Evolutionary conservation across 352 stramenopile genomes (phyloP).

Genomic region (Globisporangium radiosum): DNA sequence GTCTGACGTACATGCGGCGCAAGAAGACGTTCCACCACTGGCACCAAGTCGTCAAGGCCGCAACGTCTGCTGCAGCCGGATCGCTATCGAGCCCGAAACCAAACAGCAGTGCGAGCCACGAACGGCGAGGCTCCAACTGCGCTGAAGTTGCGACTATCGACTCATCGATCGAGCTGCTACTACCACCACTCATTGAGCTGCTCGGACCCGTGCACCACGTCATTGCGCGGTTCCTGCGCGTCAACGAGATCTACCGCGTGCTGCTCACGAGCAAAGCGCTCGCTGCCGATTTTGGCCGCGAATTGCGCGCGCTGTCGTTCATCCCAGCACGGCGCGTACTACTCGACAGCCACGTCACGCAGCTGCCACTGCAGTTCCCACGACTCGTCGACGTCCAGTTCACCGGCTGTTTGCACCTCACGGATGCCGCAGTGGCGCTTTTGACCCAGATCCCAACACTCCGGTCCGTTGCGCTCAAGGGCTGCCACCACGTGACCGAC

Average conservation of each 20-base stretch:
- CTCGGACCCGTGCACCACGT: conserved; percentile 41
- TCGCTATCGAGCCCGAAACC: background rate
- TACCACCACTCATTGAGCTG: conserved; percentile 4
- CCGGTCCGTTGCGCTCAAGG: conserved; percentile 44
- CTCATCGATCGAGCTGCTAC: background rate
- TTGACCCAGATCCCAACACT: conserved; percentile 32
- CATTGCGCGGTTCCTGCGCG: conserved; percentile 33
- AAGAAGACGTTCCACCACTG: conserved; percentile 79
- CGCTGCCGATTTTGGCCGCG: conserved; percentile 31
- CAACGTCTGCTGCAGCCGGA: conserved; percentile 2
- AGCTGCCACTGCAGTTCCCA: conserved; percentile 39
- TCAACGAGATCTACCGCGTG: conserved; percentile 49
- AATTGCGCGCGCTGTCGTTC: conserved; percentile 41
- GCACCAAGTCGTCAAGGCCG: conserved; percentile 32
- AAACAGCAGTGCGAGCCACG: background rate
- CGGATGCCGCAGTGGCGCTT: conserved; percentile 35
- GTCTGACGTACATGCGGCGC: conserved; percentile 65
- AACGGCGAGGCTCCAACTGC: background rate
- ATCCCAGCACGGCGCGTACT: conserved; percentile 43
- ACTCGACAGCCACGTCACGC: conserved; percentile 34
- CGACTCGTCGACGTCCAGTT: conserved; percentile 46
- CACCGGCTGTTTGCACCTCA: conserved; percentile 56
- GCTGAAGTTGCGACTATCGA: conserved; percentile 4
- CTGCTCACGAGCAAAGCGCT: conserved; percentile 40
- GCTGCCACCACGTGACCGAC: conserved; percentile 65